These are phyloP conservation scores for Triticum dicoccoides DNA, from an alignment of 176 grass and related monocot species.

Conservation along the genomic window DNA sequence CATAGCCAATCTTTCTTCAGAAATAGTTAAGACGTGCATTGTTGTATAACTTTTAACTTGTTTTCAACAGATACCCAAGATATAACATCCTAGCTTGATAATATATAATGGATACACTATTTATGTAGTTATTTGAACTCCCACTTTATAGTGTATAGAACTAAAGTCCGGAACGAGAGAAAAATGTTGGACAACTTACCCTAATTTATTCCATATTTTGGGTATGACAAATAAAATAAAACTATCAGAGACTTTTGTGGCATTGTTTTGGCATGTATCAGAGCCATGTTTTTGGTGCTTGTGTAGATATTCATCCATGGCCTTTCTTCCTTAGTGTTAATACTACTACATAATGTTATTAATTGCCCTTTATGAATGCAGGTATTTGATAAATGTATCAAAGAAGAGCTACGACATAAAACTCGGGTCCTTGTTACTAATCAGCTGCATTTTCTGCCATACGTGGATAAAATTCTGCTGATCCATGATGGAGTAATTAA, in stretches of 20 bases:
- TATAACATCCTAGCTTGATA: too few species aligned
- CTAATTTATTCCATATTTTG: constrained; percentile 6
- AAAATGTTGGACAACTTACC: not conserved
- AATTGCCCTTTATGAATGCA: constrained; percentile 31
- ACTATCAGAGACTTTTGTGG: not conserved
- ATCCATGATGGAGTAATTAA: constrained; percentile 88
- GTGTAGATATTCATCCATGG: not conserved
- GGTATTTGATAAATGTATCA: constrained; percentile 99
- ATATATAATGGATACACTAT: too few species aligned
- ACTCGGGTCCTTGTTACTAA: constrained; percentile 96
- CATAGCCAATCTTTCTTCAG: not conserved
- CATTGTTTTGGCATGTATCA: constrained; percentile 5
- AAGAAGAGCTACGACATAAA: constrained; percentile 82
- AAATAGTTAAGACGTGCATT: constrained; percentile 4
- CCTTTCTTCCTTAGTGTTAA: not conserved
- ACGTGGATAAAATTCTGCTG: constrained; percentile 87
- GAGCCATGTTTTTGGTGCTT: not conserved
- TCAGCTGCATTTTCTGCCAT: constrained; percentile 95
- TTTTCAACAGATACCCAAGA: not conserved
- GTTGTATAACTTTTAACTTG: constrained; percentile 18
- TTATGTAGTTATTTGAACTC: too few species aligned
- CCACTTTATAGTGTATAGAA: constrained; percentile 7
- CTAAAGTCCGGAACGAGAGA: not conserved
- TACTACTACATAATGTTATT: constrained; percentile 18
- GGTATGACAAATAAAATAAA: not conserved